Base-by-base conservation (phyloP, 1,284 basidiomycete genomes). In the Cutaneotrichosporon cavernicola region DNA sequence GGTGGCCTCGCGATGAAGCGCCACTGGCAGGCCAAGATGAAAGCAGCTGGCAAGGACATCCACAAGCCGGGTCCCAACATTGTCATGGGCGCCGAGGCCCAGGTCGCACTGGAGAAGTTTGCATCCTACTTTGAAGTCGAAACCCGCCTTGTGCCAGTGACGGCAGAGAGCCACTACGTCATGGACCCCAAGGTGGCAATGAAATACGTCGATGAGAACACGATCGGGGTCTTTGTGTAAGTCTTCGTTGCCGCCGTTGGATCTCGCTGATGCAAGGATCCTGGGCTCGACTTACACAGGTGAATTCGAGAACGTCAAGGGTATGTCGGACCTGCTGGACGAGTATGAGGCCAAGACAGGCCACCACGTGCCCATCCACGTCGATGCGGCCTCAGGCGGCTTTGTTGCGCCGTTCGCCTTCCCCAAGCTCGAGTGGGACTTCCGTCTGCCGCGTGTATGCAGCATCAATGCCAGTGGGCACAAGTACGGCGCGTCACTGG, bases 1-100 rank as follows among this genome's bases (percentile, higher is more conserved):
- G 94, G 92, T 18, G 94, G 93, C 52, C 86, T 98, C 22, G 92
- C 95, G 18, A 90, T 97, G 87, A 98, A 98, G 83, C 90, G 89
- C 73, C 85, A 88, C 56, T 97, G 95, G 95, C 94, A 97, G 79
- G 88, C 87, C 68, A 88, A 86, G 75, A 89, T 90, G 80, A 94
- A 93, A 81, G 89, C 87, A 0, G 86, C 86, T 1, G 94, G 94
- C 47, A 93, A 93, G 79, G 88, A 86, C 66, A 90, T 91, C 62
- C 87, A 92, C 73, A 89, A 92, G 69, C 91, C 91, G 21, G 91
- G 85, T 53, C 86, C 86, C 16, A 81, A 81, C 69, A 79, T 82
- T 63, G 72, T 81, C 59, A 81, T 81, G 79, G 80, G 91, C 38
- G 86, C 88, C 40, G 92, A 93, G 74, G 90, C 91, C 1, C 92